Conservation (phyloP, 352 stramenopile species). For the Pythium angustatum region DNA sequence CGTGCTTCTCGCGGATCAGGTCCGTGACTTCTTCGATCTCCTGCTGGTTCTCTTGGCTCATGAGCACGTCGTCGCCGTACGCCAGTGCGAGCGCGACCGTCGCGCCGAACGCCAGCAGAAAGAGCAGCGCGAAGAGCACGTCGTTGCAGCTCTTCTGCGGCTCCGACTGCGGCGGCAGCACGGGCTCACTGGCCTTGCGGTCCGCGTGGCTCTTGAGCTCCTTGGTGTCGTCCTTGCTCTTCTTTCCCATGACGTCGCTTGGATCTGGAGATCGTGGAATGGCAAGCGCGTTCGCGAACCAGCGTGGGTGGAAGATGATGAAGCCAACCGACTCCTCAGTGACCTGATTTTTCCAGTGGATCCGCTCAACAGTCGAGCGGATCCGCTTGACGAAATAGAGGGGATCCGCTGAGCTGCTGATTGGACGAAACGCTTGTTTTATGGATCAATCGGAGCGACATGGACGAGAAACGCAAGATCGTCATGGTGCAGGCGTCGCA, state of each 20-base stretch:
- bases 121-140: constrained; percentile 71
- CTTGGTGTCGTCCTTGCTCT: constrained; percentile 30
- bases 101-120: constrained; percentile 38
- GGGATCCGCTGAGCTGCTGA: constrained; percentile 3
- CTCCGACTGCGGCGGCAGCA: constrained; percentile 34
- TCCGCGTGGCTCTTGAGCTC: constrained; percentile 27
- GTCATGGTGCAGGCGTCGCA: background rate
- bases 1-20: constrained; percentile 46
- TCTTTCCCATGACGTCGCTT: constrained; percentile 25
- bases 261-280: constrained; percentile 1
- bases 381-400: background rate
- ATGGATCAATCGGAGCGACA: too few species aligned
- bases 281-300: background rate
- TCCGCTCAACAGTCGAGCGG: constrained; percentile 9
- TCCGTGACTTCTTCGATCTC: constrained; percentile 55
- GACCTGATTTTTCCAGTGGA: constrained; percentile 31
- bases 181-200: constrained; percentile 16
- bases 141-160: constrained; percentile 66
- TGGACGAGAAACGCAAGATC: too few species aligned
- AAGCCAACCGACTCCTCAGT: background rate
- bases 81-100: constrained; percentile 46
- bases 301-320: background rate
- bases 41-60: constrained; percentile 20
- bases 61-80: constrained; percentile 56
- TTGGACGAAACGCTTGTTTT: constrained; percentile 18